Conservation (phyloP, 257 asterid genomes). For the Dorcoceras hygrometricum region DNA sequence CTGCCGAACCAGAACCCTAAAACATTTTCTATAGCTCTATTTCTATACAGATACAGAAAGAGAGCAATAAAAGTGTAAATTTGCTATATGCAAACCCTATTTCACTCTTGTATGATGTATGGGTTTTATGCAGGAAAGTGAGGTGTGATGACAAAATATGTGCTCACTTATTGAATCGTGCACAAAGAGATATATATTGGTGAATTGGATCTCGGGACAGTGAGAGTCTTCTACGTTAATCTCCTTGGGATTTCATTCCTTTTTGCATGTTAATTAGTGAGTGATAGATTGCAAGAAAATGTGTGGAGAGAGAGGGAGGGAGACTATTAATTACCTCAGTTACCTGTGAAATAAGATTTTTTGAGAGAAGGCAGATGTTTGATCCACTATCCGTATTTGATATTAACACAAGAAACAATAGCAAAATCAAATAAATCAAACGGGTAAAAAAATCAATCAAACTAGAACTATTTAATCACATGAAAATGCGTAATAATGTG, state of each 20-base stretch:
- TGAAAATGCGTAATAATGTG: too few species aligned
- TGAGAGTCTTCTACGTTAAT: conserved; percentile 38
- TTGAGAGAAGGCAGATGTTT: conserved; percentile 32
- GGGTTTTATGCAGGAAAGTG: background rate
- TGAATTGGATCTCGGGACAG: conserved; percentile 73
- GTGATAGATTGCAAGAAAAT: background rate
- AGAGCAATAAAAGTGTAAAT: background rate
- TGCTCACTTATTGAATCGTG: background rate
- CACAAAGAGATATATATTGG: conserved; percentile 15
- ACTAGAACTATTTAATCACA: too few species aligned
- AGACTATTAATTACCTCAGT: conserved; percentile 27
- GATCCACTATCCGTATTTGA: conserved; percentile 15
- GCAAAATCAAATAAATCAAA: background rate
- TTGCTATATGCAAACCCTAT: background rate
- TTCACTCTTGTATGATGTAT: background rate
- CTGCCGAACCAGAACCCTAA: conserved; percentile 30
- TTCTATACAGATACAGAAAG: conserved; percentile 17
- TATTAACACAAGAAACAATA: background rate
- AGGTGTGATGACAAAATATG: background rate
- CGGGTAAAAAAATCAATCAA: too few species aligned
- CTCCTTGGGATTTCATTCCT: conserved; percentile 46
- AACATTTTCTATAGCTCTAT: conserved; percentile 8
- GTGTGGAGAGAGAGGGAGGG: background rate
- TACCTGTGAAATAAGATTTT: conserved; percentile 46
- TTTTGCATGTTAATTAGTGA: conserved; percentile 39